phyloP scores from a whole-genome alignment of 495 filamentous ascomycete species.

The Venustampulla echinocandica region DNA sequence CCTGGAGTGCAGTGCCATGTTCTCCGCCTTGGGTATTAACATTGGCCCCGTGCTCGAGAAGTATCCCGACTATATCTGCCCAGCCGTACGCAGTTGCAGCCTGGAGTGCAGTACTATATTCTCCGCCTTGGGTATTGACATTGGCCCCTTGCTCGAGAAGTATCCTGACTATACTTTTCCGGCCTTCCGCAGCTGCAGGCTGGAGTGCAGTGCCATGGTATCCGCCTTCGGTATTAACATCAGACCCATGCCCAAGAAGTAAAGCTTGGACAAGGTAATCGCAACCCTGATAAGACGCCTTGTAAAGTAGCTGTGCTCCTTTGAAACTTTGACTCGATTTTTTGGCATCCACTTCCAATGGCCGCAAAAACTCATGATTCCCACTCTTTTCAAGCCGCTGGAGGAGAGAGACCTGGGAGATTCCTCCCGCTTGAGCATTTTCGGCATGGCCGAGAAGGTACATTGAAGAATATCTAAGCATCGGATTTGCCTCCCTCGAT shows the following conservation, averaged over 20 bases:
- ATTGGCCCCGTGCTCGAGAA: slow-evolving; percentile 39
- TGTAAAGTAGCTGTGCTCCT: background rate
- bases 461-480: background rate
- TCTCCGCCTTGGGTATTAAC: too few species aligned
- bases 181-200: slow-evolving; percentile 8
- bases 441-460: background rate
- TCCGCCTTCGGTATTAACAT: background rate
- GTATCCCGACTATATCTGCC: slow-evolving; percentile 22
- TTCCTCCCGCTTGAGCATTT: slow-evolving; percentile 1
- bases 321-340: background rate
- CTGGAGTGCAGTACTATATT: too few species aligned
- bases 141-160: too few species aligned
- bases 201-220: slow-evolving; percentile 6
- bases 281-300: background rate
- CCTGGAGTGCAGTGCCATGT: slow-evolving; percentile 4
- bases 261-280: background rate
- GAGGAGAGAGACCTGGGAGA: background rate
- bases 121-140: too few species aligned
- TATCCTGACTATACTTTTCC: too few species aligned
- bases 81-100: too few species aligned
- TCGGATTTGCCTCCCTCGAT: background rate
- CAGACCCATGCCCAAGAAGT: background rate
- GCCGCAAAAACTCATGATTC: background rate
- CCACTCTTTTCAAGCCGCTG: background rate
- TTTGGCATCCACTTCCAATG: background rate